phyloP scores from a whole-genome alignment of 257 asterid species.

The Thymus mandschuricus region DNA sequence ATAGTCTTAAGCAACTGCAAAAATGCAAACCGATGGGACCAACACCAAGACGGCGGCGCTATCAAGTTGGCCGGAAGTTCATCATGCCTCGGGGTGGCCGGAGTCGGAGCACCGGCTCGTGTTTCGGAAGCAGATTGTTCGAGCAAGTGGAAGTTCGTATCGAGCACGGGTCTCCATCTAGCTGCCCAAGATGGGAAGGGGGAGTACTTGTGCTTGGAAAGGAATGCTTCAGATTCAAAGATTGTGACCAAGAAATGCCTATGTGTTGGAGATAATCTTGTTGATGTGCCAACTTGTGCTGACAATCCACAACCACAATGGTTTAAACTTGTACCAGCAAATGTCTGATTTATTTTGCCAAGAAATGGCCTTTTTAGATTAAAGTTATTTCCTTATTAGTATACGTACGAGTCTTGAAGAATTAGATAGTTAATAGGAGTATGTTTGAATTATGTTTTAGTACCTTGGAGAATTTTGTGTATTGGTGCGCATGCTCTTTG shows the following conservation, averaged over 20 bases:
- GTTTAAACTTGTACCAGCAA: constrained; percentile 63
- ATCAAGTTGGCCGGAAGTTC: constrained; percentile 41
- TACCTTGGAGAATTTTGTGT: no score
- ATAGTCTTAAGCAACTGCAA: constrained; percentile 37
- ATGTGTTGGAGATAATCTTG: constrained; percentile 44
- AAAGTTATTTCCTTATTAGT: no score
- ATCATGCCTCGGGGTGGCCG: constrained; percentile 45
- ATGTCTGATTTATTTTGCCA: constrained; percentile 27
- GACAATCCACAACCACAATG: constrained; percentile 67
- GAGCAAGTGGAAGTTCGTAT: constrained; percentile 49
- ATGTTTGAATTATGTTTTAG: no score
- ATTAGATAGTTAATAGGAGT: no score
- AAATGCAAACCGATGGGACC: constrained; percentile 44
- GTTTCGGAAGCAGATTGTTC: constrained; percentile 46
- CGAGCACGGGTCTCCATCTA: constrained; percentile 54
- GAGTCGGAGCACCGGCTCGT: constrained; percentile 38
- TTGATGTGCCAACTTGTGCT: constrained; percentile 41
- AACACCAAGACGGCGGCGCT: constrained; percentile 37
- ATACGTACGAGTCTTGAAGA: no score
- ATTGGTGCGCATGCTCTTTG: no score
- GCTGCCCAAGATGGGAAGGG: constrained; percentile 48
- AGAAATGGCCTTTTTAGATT: neutral
- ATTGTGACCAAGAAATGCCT: constrained; percentile 59
- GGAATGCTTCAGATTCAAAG: constrained; percentile 28
- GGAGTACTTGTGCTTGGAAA: constrained; percentile 58